These are phyloP conservation scores for Amaranthus palmeri DNA, from an alignment of 148 eudicot species.

Conservation along the genomic window DNA sequence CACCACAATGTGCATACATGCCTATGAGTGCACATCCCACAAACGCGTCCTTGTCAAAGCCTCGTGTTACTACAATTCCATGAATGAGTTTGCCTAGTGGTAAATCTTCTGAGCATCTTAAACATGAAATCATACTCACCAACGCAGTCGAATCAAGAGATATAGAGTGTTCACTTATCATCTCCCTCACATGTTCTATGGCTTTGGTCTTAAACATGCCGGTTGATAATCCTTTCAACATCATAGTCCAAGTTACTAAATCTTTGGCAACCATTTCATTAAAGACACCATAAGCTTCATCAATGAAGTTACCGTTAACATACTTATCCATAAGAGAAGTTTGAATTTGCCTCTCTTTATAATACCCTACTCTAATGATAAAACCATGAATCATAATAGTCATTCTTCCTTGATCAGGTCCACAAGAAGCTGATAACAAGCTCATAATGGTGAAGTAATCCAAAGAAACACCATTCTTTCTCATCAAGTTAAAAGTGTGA, in stretches of 20 bases:
- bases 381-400: conserved; percentile 35
- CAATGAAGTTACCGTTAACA: conserved; percentile 25
- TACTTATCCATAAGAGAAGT: conserved; percentile 47
- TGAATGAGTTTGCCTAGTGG: conserved; percentile 38
- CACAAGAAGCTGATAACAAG: conserved; percentile 31
- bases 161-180: conserved; percentile 27
- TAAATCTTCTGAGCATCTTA: conserved; percentile 38
- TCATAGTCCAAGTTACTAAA: conserved; percentile 52
- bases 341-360: conserved; percentile 35
- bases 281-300: conserved; percentile 44
- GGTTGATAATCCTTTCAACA: conserved; percentile 45
- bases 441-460: conserved; percentile 46
- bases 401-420: conserved; percentile 7
- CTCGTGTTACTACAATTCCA: conserved; percentile 33
- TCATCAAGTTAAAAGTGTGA: conserved; percentile 34
- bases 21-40: conserved; percentile 44
- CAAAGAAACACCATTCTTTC: conserved; percentile 22
- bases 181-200: conserved; percentile 32
- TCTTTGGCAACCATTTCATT: conserved; percentile 38
- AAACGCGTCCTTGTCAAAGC: conserved; percentile 40
- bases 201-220: conserved; percentile 33
- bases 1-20: conserved; percentile 45
- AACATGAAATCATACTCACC: conserved; percentile 35
- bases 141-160: conserved; percentile 42
- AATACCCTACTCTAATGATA: conserved; percentile 29